phyloP scores from a whole-genome alignment of 768 basidiomycete genomes.

The Lanmaoa rubissima region DNA sequence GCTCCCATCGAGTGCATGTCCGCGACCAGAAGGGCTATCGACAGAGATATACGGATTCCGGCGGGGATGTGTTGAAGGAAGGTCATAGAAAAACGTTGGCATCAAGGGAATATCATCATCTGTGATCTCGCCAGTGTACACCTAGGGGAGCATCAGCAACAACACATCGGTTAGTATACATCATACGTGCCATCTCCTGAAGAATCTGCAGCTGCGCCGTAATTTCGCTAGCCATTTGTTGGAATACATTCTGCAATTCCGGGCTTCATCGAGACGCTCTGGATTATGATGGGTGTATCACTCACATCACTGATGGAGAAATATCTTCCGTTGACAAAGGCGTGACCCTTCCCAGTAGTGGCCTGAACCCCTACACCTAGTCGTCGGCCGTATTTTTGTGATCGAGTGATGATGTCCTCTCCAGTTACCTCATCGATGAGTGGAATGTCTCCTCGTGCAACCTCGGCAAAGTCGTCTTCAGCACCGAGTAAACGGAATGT shows the following conservation, averaged over 20 bases:
- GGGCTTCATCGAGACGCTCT: not conserved
- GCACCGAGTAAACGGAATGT: slow-evolving; percentile 39
- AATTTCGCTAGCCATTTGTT: slow-evolving; percentile 43
- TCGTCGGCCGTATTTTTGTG: slow-evolving; percentile 54
- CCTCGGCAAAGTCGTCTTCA: slow-evolving; percentile 39
- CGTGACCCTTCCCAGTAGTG: slow-evolving; percentile 52
- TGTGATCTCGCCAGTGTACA: slow-evolving; percentile 56
- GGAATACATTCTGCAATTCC: slow-evolving; percentile 21
- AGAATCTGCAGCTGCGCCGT: slow-evolving; percentile 60
- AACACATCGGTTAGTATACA: not conserved
- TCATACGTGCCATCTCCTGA: slow-evolving; percentile 62
- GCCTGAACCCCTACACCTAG: slow-evolving; percentile 46
- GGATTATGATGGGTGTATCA: slow-evolving; percentile 2
- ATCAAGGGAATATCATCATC: slow-evolving; percentile 53
- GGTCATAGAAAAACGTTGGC: slow-evolving; percentile 84
- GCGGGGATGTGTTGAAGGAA: slow-evolving; percentile 65
- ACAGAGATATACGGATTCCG: slow-evolving; percentile 80
- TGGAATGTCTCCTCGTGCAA: slow-evolving; percentile 32
- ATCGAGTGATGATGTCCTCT: slow-evolving; percentile 41
- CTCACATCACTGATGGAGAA: slow-evolving; percentile 65
- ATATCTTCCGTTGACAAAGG: slow-evolving; percentile 89
- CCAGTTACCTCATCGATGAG: slow-evolving; percentile 27
- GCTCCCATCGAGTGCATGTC: slow-evolving; percentile 6
- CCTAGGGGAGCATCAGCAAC: slow-evolving; percentile 33
- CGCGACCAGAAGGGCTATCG: slow-evolving; percentile 34